Percentiles rank a stretch among this genome's conserved stretches.
These are phyloP conservation scores for Xylaria sp. DNA, from an alignment of 2,329 filamentous ascomycete species.

Conservation along the genomic window DNA sequence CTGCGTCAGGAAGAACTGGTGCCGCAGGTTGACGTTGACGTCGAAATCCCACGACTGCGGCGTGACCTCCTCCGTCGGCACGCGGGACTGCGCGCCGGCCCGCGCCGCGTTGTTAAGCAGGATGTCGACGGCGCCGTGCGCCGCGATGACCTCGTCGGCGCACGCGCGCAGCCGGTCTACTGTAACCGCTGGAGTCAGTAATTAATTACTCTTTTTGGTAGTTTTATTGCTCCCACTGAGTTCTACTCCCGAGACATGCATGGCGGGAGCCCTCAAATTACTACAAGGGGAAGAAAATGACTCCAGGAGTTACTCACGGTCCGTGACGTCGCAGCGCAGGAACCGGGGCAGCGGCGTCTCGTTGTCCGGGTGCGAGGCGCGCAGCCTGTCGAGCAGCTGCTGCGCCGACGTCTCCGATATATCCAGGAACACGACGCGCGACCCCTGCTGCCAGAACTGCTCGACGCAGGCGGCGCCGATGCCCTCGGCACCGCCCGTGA, in stretches of 20 bases:
- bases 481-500: slow-evolving; percentile 54
- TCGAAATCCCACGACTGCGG: slow-evolving; percentile 49
- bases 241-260: too few relatives aligned
- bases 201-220: too few relatives aligned
- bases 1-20: slow-evolving; percentile 51
- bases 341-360: slow-evolving; percentile 43
- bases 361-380: slow-evolving; percentile 22
- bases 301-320: too few relatives aligned
- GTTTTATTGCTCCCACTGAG: too few relatives aligned
- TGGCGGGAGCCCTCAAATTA: too few relatives aligned
- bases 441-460: slow-evolving; percentile 51
- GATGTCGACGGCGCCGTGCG: slow-evolving; percentile 40
- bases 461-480: slow-evolving; percentile 53
- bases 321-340: slow-evolving; percentile 50
- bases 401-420: slow-evolving; percentile 42
- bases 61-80: slow-evolving; percentile 45
- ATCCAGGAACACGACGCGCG: slow-evolving; percentile 52
- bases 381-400: slow-evolving; percentile 40
- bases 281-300: too few relatives aligned
- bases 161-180: slow-evolving; percentile 43
- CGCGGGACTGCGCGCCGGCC: slow-evolving; percentile 35
- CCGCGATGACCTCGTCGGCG: slow-evolving; percentile 41
- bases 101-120: slow-evolving; percentile 47
- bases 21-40: slow-evolving; percentile 52
- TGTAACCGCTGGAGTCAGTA: too few relatives aligned